phyloP scores from a whole-genome alignment of 768 basidiomycete species.

The Lactifluus subvellereus region DNA sequence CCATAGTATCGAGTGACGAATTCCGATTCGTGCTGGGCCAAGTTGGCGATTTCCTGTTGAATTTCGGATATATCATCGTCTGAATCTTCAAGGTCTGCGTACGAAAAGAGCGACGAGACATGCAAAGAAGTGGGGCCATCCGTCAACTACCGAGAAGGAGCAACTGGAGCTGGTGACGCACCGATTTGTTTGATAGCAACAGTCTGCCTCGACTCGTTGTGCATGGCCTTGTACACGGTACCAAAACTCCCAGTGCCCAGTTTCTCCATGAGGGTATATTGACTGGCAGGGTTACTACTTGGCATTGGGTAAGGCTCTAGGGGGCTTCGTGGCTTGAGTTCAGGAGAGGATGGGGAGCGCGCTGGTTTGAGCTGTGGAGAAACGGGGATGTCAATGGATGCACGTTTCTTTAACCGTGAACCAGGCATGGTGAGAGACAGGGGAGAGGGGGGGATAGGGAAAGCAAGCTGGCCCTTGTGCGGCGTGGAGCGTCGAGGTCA shows the following conservation, averaged over 20 bases:
- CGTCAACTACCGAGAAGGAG: not conserved
- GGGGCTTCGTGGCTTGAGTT: constrained; percentile 36
- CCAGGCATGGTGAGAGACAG: constrained; percentile 12
- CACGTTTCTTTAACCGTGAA: constrained; percentile 18
- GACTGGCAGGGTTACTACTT: constrained; percentile 76
- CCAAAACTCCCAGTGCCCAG: constrained; percentile 98
- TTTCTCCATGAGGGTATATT: constrained; percentile 91
- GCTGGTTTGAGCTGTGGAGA: constrained; percentile 39
- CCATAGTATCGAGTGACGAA: constrained; percentile 96
- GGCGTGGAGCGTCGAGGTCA: constrained; percentile 9
- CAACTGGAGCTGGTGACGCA: constrained; percentile 34
- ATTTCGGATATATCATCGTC: constrained; percentile 99
- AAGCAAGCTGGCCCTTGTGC: not conserved
- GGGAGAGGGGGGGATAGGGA: not conserved
- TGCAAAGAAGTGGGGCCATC: not conserved
- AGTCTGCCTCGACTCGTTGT: constrained; percentile 88
- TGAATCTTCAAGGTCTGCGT: constrained; percentile 88
- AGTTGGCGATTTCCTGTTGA: constrained; percentile 95
- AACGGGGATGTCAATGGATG: constrained; percentile 22
- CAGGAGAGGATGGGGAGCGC: constrained; percentile 47
- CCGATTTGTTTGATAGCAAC: constrained; percentile 99
- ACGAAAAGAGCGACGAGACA: not conserved
- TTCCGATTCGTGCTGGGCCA: constrained; percentile 94
- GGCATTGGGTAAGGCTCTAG: constrained; percentile 65
- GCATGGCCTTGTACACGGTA: constrained; percentile 94